These are phyloP conservation scores for Leccinellum luteum DNA, from an alignment of 768 basidiomycete genomes.

Conservation along the genomic window DNA sequence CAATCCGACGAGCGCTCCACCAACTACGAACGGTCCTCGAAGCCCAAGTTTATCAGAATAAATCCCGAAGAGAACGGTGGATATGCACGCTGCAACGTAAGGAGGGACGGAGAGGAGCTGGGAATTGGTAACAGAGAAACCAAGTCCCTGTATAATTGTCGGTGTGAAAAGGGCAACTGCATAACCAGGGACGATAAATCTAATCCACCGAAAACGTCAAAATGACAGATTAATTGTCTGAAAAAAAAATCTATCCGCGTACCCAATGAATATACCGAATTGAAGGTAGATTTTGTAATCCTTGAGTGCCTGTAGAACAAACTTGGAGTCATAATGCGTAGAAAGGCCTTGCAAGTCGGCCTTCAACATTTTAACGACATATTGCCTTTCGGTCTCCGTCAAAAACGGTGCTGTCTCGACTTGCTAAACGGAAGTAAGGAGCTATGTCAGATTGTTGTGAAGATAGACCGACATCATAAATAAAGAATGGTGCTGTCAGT, in stretches of 20 bases:
- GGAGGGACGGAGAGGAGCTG: conserved; percentile 47
- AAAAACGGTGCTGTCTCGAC: conserved; percentile 15
- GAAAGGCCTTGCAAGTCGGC: conserved; percentile 42
- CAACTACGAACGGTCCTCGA: conserved; percentile 49
- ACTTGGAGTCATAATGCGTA: conserved; percentile 42
- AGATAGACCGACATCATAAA: conserved; percentile 45
- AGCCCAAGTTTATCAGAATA: conserved; percentile 40
- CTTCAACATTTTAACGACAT: conserved; percentile 39
- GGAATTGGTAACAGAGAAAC: conserved; percentile 47
- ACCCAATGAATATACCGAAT: conserved; percentile 39
- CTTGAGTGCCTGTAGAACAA: conserved; percentile 46
- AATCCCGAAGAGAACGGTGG: conserved; percentile 37
- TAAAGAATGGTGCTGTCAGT: conserved; percentile 39
- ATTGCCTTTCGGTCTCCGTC: conserved; percentile 39
- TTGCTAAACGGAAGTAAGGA: conserved; percentile 8
- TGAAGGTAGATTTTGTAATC: conserved; percentile 41
- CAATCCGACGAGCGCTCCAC: conserved; percentile 37
- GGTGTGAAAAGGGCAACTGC: conserved; percentile 47
- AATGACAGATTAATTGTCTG: neutral
- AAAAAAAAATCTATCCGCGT: neutral
- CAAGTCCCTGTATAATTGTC: conserved; percentile 47
- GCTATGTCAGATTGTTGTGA: neutral
- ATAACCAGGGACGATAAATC: conserved; percentile 43
- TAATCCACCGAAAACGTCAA: conserved; percentile 16
- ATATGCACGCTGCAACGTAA: conserved; percentile 41